These are phyloP conservation scores for Reutealis trisperma DNA, from an alignment of 345 rosid species.

Conservation along the genomic window DNA sequence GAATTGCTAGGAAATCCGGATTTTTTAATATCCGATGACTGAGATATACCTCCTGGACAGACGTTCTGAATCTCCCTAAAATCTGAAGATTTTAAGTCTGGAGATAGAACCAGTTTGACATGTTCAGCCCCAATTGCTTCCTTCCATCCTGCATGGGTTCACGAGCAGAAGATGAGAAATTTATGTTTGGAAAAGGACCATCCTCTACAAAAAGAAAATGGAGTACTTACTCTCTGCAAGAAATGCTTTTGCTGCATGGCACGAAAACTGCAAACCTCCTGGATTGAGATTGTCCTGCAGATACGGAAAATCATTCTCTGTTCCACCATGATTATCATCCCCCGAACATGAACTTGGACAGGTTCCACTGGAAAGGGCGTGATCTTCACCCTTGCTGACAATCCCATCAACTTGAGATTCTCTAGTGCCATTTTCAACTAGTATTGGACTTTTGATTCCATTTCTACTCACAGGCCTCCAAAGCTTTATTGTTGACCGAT, in stretches of 20 bases:
- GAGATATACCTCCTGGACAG: constrained; percentile 13
- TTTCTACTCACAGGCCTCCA: constrained; percentile 54
- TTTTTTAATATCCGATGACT: constrained; percentile 34
- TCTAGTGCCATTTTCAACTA: constrained; percentile 27
- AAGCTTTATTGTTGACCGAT: constrained; percentile 34
- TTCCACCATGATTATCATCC: constrained; percentile 17
- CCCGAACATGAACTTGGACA: constrained; percentile 14
- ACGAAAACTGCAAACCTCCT: constrained; percentile 47
- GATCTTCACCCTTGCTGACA: constrained; percentile 22
- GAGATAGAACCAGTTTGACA: constrained; percentile 58
- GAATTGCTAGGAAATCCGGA: constrained; percentile 16
- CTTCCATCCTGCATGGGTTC: constrained; percentile 73
- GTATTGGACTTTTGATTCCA: constrained; percentile 25
- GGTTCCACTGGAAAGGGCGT: constrained; percentile 19
- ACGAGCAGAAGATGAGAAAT: neutral
- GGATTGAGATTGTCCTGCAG: constrained; percentile 18
- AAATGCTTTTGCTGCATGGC: constrained; percentile 64
- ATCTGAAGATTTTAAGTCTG: constrained; percentile 39
- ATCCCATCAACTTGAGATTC: constrained; percentile 25
- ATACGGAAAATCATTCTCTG: constrained; percentile 14
- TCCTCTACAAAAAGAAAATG: neutral
- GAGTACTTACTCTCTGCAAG: constrained; percentile 71
- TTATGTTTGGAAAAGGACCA: neutral
- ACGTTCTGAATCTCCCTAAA: constrained; percentile 22
- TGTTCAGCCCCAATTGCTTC: constrained; percentile 67